These are phyloP conservation scores for Seiridium cupressi DNA, from an alignment of 2,329 filamentous ascomycete genomes.

Conservation along the genomic window DNA sequence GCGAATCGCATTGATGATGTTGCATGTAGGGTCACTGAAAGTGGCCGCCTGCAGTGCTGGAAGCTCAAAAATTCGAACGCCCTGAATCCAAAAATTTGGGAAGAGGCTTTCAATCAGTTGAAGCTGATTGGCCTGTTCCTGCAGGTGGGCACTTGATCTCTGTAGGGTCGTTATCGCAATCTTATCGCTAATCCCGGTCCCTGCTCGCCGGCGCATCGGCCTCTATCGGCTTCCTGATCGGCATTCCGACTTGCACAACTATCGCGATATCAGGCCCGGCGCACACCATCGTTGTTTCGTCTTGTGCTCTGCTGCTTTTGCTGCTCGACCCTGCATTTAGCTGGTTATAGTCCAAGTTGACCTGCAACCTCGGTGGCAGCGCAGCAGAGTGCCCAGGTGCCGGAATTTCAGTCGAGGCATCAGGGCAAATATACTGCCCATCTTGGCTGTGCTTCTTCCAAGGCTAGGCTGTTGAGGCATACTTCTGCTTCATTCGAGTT, in stretches of 20 bases:
- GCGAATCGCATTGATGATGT: slow-evolving; percentile 7
- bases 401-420: too few species aligned
- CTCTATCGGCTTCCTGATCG: background rate
- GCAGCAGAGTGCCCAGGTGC: too few species aligned
- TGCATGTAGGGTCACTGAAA: background rate
- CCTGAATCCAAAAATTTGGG: background rate
- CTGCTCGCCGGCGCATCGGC: background rate
- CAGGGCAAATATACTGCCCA: too few species aligned
- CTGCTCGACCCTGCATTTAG: background rate
- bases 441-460: too few species aligned
- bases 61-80: background rate
- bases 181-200: background rate
- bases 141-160: background rate
- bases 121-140: background rate
- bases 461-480: too few species aligned
- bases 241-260: background rate
- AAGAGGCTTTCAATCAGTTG: slow-evolving; percentile 2
- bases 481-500: too few species aligned
- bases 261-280: background rate
- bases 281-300: background rate
- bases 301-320: background rate
- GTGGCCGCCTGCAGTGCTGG: background rate
- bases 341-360: too few species aligned
- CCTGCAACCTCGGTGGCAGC: too few species aligned
- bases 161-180: background rate